These are phyloP conservation scores for Epichloe festucae DNA, from an alignment of 2,329 filamentous ascomycete genomes.

Conservation along the genomic window DNA sequence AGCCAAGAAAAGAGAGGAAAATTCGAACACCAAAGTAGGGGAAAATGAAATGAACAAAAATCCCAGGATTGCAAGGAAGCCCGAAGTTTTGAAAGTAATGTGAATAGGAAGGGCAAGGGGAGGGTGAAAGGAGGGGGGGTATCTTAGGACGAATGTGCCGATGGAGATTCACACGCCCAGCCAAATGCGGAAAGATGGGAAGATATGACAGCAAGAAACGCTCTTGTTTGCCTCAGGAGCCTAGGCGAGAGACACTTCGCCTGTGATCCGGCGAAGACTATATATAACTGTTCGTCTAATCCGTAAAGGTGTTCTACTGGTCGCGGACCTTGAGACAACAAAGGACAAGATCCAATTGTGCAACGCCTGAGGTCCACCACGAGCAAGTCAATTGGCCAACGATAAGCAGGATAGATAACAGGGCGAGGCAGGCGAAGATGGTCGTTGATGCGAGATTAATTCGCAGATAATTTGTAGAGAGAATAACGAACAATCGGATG, in stretches of 20 bases:
- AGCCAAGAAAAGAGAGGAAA: not conserved
- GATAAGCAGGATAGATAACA: not conserved
- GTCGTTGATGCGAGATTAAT: not conserved
- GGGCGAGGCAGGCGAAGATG: not conserved
- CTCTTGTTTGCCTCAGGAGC: not conserved
- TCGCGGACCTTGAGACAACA: not conserved
- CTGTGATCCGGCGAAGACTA: not conserved
- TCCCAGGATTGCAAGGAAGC: too few relatives aligned
- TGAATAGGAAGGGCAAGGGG: not conserved
- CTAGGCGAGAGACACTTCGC: not conserved
- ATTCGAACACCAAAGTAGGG: not conserved
- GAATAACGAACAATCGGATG: not conserved
- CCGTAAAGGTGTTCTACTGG: not conserved
- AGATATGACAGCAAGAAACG: constrained; percentile 1
- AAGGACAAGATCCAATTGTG: not conserved
- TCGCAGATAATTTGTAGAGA: too few relatives aligned
- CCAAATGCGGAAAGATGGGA: constrained; percentile 1
- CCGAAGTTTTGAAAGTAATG: not conserved
- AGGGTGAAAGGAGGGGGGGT: not conserved
- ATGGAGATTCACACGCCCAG: not conserved
- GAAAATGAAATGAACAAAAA: not conserved
- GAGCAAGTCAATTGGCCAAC: not conserved
- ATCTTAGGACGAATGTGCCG: not conserved
- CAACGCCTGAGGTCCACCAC: not conserved
- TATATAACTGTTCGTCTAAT: not conserved